phyloP scores from a whole-genome alignment of 441 rosid genomes.

The Populus hybrid region DNA sequence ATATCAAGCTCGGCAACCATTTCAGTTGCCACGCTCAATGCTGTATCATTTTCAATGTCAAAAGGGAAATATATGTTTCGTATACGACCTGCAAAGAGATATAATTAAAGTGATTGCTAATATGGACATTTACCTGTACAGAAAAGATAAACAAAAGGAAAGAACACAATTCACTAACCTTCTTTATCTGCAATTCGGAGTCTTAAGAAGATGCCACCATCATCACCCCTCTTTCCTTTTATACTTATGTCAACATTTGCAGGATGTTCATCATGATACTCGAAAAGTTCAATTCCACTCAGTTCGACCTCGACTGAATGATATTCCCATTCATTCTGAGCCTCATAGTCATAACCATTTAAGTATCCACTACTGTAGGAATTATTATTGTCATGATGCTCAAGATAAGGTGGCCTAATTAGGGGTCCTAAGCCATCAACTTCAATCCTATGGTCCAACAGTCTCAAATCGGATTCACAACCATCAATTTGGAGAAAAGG shows the following conservation, averaged over 20 bases:
- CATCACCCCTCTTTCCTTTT: conserved; percentile 66
- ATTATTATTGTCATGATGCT: conserved; percentile 34
- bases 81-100: conserved; percentile 49
- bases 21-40: conserved; percentile 90
- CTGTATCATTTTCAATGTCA: conserved; percentile 70
- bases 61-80: conserved; percentile 89
- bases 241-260: conserved; percentile 61
- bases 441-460: conserved; percentile 40
- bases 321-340: conserved; percentile 47
- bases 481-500: conserved; percentile 67
- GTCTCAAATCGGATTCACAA: conserved; percentile 50
- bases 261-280: conserved; percentile 60
- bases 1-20: conserved; percentile 94
- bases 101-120: neutral
- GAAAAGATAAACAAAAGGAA: neutral
- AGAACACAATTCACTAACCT: conserved; percentile 41
- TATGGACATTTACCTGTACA: neutral
- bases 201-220: conserved; percentile 58
- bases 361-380: conserved; percentile 41
- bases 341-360: conserved; percentile 35
- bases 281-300: conserved; percentile 60
- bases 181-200: conserved; percentile 76
- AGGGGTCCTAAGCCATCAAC: conserved; percentile 42
- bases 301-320: conserved; percentile 49
- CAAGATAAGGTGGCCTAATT: conserved; percentile 48